Base-by-base conservation (phyloP, 1,139 yeast species). In the Magnusiomyces suaveolens region DNA sequence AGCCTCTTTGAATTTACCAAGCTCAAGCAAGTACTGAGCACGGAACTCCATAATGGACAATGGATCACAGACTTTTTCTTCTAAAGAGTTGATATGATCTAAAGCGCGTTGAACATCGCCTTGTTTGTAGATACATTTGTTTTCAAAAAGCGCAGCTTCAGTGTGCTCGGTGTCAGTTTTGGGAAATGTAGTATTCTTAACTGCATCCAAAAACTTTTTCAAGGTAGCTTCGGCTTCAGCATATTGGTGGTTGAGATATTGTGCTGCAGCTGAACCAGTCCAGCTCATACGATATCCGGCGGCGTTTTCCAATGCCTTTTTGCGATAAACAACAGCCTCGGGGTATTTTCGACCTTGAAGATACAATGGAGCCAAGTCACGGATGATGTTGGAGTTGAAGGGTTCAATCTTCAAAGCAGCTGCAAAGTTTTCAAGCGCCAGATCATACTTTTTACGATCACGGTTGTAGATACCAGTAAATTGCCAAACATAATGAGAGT, bases 251-350 rank as follows among this genome's bases (percentile, higher is more conserved):
- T 79, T 80, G 65, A 90, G 75, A 67, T 87, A 88, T 64, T 86
- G 88, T 0, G 97, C 96, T 44, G 87, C 76, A 0, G 96, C 97
- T 54, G 87, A 75, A 0, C 86, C 84, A 1, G 96, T 86, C 97
- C 97, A 94, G 65, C 88, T 85, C 61, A 94, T 92, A 60, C 97
- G 79, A 66, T 81, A 84, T 0, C 95, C 96, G 14, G 96, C 84
- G 62, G 81, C 86, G 46, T 79, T 78, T 62, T 85, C 87, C 69
- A 94, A 76, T 64, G 82, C 82, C 50, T 77, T 76, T 59, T 80
- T 81, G 64, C 97, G 79, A 1, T 92, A 78, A 20, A 72, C 77
- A 6, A 78, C 76, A 60, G 87, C 76, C 41, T 77, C 77, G 62
- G 78, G 80, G 66, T 75, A 88, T 65, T 87, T 92, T 59, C 96